A percentile compares a stretch with the other conserved stretches of the same genome.
Conservation (phyloP, 352 stramenopile species). For the Detonula confervacea region DNA sequence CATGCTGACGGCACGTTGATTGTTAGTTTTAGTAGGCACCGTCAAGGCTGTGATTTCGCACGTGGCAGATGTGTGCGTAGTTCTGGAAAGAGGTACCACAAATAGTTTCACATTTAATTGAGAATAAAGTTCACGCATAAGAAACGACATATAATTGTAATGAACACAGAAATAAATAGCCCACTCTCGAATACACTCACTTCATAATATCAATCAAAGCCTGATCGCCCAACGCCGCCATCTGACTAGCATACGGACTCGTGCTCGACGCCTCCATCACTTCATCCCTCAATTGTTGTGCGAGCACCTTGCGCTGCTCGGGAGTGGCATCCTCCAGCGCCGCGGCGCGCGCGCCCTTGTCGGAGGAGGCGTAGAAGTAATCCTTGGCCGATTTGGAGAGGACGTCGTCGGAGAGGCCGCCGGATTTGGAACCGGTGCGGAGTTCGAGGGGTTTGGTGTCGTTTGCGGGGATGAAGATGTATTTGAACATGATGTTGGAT, state of each 20-base stretch:
- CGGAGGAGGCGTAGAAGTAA: constrained; percentile 65
- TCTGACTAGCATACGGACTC: constrained; percentile 30
- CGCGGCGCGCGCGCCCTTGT: constrained; percentile 31
- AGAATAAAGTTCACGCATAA: constrained; percentile 6
- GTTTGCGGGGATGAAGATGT: constrained; percentile 61
- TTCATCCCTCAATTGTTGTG: constrained; percentile 59
- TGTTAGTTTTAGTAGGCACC: too few species aligned
- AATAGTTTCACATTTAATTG: neutral
- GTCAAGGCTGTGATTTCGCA: constrained; percentile 80
- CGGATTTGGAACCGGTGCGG: constrained; percentile 47
- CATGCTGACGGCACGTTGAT: constrained; percentile 70
- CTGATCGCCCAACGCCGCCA: constrained; percentile 59
- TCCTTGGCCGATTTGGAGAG: constrained; percentile 70
- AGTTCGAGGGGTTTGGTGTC: constrained; percentile 42
- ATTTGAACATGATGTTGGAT: constrained; percentile 38
- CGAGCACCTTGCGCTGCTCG: constrained; percentile 60
- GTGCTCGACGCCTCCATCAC: constrained; percentile 5
- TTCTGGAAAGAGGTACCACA: constrained; percentile 24
- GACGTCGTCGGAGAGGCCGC: constrained; percentile 66
- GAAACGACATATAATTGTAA: too few species aligned
- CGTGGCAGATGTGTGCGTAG: constrained; percentile 40
- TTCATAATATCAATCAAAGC: constrained; percentile 56
- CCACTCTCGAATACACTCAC: constrained; percentile 13
- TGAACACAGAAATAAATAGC: too few species aligned
- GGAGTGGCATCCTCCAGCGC: constrained; percentile 46